Evolutionary conservation across 2,329 filamentous ascomycete genomes (phyloP).

Genomic region (Microdochium bolleyi): DNA sequence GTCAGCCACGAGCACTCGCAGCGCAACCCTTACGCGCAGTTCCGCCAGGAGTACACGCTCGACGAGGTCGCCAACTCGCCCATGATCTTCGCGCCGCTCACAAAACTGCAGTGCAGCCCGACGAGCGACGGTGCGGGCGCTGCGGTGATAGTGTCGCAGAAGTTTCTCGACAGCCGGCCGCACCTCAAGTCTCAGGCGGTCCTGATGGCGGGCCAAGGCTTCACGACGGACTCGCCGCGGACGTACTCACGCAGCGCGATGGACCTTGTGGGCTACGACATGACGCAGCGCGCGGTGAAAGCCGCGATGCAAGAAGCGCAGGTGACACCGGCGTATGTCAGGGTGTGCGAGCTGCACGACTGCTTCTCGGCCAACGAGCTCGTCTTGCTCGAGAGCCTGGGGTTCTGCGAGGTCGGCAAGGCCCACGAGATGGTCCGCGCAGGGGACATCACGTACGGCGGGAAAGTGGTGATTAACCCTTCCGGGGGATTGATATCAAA

Average conservation of each 20-base stretch:
- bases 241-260: constrained; percentile 77
- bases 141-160: constrained; percentile 79
- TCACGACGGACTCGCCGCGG: constrained; percentile 75
- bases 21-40: constrained; percentile 93
- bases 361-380: constrained; percentile 96
- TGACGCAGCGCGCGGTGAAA: constrained; percentile 65
- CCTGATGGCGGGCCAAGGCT: constrained; percentile 76
- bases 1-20: constrained; percentile 88
- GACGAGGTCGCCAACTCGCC: constrained; percentile 71
- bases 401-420: constrained; percentile 68
- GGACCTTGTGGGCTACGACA: constrained; percentile 82
- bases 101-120: constrained; percentile 95
- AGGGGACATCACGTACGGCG: constrained; percentile 89
- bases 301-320: constrained; percentile 69
- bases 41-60: constrained; percentile 82
- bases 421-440: constrained; percentile 83
- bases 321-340: constrained; percentile 59
- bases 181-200: constrained; percentile 78
- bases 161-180: constrained; percentile 77
- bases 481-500: constrained; percentile 94
- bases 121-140: constrained; percentile 90
- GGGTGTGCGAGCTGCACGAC: constrained; percentile 93
- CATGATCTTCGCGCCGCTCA: constrained; percentile 79
- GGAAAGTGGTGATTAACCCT: constrained; percentile 79
- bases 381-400: constrained; percentile 79